Percentiles rank a stretch among this genome's conserved stretches.
Evolutionary conservation across 2,329 filamentous ascomycete species (phyloP).

Genomic region (Diaporthe nobilis): DNA sequence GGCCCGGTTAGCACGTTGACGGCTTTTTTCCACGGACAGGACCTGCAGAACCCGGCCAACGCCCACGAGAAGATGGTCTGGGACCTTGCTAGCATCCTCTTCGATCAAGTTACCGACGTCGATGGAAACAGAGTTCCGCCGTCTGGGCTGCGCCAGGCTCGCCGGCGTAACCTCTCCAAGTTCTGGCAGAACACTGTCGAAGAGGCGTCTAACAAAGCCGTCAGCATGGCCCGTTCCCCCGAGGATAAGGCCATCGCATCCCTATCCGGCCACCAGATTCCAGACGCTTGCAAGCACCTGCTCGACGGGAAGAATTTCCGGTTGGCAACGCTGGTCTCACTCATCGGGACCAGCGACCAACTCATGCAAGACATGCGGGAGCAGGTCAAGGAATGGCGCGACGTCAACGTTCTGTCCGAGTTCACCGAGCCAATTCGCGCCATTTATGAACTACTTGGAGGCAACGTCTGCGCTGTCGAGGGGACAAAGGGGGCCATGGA

Average conservation of each 20-base stretch:
- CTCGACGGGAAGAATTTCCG: constrained; percentile 83
- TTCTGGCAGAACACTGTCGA: constrained; percentile 79
- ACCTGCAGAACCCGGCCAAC: constrained; percentile 48
- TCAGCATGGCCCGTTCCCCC: constrained; percentile 71
- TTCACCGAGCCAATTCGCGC: constrained; percentile 87
- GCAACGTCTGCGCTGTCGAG: constrained; percentile 87
- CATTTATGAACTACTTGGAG: constrained; percentile 89
- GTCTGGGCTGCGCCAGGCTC: constrained; percentile 50
- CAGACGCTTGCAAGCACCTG: constrained; percentile 86
- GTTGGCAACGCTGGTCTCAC: constrained; percentile 85
- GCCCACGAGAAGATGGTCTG: constrained; percentile 83
- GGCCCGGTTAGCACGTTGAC: constrained; percentile 62
- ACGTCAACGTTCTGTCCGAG: constrained; percentile 87
- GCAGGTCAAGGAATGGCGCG: constrained; percentile 88
- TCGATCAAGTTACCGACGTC: constrained; percentile 71
- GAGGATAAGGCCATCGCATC: constrained; percentile 90
- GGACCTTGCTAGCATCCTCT: constrained; percentile 89
- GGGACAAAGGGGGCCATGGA: constrained; percentile 83
- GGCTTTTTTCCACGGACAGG: constrained; percentile 60
- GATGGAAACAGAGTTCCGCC: constrained; percentile 49
- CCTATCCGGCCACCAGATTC: constrained; percentile 82
- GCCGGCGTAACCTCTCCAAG: constrained; percentile 76
- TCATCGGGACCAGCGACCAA: constrained; percentile 81
- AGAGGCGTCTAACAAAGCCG: constrained; percentile 66
- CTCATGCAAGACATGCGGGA: constrained; percentile 81